Evolutionary conservation across 2,329 filamentous ascomycete genomes (phyloP).

Genomic region (Aspergillus proliferans): DNA sequence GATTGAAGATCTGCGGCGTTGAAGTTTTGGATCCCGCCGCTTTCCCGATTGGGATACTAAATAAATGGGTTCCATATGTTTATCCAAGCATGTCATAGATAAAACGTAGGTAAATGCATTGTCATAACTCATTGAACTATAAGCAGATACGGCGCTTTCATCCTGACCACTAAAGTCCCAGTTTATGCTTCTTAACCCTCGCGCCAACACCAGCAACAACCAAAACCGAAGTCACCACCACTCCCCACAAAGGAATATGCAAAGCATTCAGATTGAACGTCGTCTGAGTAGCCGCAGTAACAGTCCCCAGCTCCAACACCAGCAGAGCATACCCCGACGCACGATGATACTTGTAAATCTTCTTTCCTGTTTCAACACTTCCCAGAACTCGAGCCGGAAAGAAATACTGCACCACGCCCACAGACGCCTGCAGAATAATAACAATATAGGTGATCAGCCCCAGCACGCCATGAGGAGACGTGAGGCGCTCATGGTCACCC

Average conservation of each 20-base stretch:
- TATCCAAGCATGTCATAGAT: background rate
- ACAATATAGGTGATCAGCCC: constrained; percentile 69
- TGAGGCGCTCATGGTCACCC: constrained; percentile 60
- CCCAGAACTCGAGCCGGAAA: constrained; percentile 64
- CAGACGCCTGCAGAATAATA: constrained; percentile 64
- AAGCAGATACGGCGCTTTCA: background rate
- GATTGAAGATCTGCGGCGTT: background rate
- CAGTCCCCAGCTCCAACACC: constrained; percentile 64
- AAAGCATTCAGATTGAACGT: constrained; percentile 64
- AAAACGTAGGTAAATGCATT: no score
- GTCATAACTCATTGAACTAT: background rate
- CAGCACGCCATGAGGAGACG: constrained; percentile 72
- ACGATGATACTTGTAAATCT: constrained; percentile 85
- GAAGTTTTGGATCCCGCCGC: background rate
- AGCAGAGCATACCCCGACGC: constrained; percentile 68
- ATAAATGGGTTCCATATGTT: no score
- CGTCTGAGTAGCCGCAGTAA: constrained; percentile 70
- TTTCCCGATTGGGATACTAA: background rate
- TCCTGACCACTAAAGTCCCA: constrained; percentile 32
- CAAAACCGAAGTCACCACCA: constrained; percentile 60
- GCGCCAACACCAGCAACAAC: constrained; percentile 67
- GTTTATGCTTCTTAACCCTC: constrained; percentile 74
- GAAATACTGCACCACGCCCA: constrained; percentile 80
- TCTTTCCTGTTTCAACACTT: constrained; percentile 70
- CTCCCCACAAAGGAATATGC: constrained; percentile 69